Base-by-base conservation (phyloP, 495 filamentous ascomycete genomes). In the Lindgomyces ingoldianus region DNA sequence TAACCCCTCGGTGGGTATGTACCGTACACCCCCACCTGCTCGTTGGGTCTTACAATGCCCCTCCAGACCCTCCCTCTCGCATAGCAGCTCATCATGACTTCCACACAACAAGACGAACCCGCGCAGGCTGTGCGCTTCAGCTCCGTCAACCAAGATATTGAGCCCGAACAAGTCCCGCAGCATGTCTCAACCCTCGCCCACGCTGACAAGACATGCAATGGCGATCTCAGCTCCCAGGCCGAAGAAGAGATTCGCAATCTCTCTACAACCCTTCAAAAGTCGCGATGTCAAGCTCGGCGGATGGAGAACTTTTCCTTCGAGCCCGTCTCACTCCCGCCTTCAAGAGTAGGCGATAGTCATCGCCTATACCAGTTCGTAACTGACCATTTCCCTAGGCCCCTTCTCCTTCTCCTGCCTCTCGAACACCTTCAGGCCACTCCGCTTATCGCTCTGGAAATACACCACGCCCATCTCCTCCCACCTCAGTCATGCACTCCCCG, bases 281-380 rank as follows among this genome's bases (percentile, higher is more conserved):
- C 89, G 19, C 84, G 87, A 70, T 79, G 94, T 60, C 92, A 96
- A 74, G 86, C 89, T 69, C 82, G 84, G 26, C 85, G 91, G n/a
- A 84, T 93, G 76, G 88, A 86, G 64, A 89, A 91, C 69, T 96
- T 90, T 73, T 85, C 85, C 4, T 96, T 92, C 74, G 92, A 96
- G 67, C 87, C 92, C 24, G 83, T 95, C 44, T 96, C 92, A 39
- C 77, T 96, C 33, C 91, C 91, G n/a, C 79, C 85, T 25, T 95
- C 91, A 29, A 85, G 90, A 77, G 92, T 93, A 85, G 72, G 89
- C n/a, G n/a, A 83, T 60, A 41, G 12, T 6, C 12, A 22, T 53
- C 30, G 10, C 42, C 24, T 29, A 29, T 61, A 10, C 44, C 51
- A 60, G 41, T 18, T 30, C 21, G 18, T 53, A 50, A 47, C 33